Evolutionary conservation across 495 filamentous ascomycete species (phyloP), one percentile per base, ranked within the genome.

Genomic region (Penicillium longicatenatum): DNA sequence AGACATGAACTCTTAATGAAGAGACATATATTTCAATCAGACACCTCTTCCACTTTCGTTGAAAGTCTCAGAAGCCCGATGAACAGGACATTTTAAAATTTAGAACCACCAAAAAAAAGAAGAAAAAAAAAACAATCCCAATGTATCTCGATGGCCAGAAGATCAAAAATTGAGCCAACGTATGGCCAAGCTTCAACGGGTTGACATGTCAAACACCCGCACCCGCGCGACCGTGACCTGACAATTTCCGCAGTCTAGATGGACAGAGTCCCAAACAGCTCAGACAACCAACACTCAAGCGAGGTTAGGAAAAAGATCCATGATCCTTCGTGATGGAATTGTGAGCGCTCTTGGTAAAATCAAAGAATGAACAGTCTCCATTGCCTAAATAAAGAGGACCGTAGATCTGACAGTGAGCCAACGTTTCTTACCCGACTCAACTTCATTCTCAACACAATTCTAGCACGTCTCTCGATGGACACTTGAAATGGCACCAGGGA

Each of bases 201-300:
- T 55, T 55, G 42, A 54, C 49, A 37, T 17, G 51, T 54, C 21
- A 22, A 54, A 17, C n/a, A 39, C n/a, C n/a, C 43, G 42, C 19
- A 22, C 43, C 47, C 54, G 21, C 54, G n/a, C n/a, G n/a, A n/a
- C n/a, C n/a, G n/a, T n/a, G n/a, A n/a, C n/a, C n/a, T n/a, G n/a
- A n/a, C n/a, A n/a, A n/a, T 56, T 56, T 56, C 54, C 14, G 33
- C 44, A 56, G 54, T 49, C 52, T 47, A 43, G 31, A 42, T 8
- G 17, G 45, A 56, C 21, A 43, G 31, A 56, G 16, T 21, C 45
- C n/a, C n/a, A n/a, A n/a, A 48, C 45, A 48, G 45, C 45, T 26
- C 45, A 48, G 21, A 48, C 45, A 48, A 48, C 16, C 45, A 48
- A 48, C 45, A 48, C 45, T 48, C n/a, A 26, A 48, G 45, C 45